Percentiles rank a stretch among this genome's conserved stretches.
These are phyloP conservation scores for Penicillium goetzii DNA, from an alignment of 495 filamentous ascomycete species.

Conservation along the genomic window DNA sequence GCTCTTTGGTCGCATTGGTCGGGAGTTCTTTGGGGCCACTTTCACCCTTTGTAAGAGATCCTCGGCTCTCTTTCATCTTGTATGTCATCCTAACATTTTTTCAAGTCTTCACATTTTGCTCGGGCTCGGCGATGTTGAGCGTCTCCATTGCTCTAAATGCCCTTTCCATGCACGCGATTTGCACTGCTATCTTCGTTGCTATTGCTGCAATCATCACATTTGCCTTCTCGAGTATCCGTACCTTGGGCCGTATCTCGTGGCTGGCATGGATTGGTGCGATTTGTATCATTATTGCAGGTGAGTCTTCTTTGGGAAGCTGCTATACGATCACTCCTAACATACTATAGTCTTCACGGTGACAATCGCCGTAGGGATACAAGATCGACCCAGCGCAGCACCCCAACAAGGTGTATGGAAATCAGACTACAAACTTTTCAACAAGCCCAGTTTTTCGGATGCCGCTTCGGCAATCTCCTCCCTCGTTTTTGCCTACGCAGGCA, in stretches of 20 bases:
- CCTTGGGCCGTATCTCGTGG: conserved; percentile 40
- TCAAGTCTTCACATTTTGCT: conserved; percentile 55
- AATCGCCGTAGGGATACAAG: conserved; percentile 62
- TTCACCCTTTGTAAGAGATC: conserved; percentile 46
- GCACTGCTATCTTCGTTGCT: conserved; percentile 55
- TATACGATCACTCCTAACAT: conserved; percentile 18
- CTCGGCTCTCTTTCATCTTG: conserved; percentile 15
- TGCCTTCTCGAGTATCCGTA: conserved; percentile 39
- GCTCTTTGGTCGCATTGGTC: conserved; percentile 64
- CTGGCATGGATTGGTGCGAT: conserved; percentile 43
- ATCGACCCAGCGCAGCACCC: conserved; percentile 38
- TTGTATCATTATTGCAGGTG: conserved; percentile 42
- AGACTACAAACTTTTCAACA: conserved; percentile 36
- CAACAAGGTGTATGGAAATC: conserved; percentile 36
- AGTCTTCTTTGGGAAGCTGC: background rate
- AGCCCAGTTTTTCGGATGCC: conserved; percentile 35
- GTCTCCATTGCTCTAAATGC: conserved; percentile 72
- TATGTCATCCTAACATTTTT: conserved; percentile 42
- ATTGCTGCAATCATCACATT: conserved; percentile 43
- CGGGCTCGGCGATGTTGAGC: conserved; percentile 59
- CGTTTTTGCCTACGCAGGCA: conserved; percentile 65
- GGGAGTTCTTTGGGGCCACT: conserved; percentile 60
- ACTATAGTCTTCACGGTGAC: conserved; percentile 66
- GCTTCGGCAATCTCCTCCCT: conserved; percentile 69
- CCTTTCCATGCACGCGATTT: conserved; percentile 64